Evolutionary conservation across 225 moss, liverwort and hornwort species (phyloP).

Genomic region (Asterella californica): DNA sequence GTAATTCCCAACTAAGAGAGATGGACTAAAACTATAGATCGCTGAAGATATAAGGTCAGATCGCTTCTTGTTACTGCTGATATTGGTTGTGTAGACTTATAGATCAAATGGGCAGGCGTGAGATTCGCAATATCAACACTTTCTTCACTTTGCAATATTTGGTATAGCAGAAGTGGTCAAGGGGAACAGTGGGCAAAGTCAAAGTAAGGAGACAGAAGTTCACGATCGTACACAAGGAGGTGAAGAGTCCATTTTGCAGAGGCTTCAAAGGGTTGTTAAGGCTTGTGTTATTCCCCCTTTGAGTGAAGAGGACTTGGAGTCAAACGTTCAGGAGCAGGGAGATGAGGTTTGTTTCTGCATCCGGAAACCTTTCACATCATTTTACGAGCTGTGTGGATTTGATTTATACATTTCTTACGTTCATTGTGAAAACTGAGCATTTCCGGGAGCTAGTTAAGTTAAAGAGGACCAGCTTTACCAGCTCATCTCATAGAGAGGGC

Average conservation of each 20-base stretch:
- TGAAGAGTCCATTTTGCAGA: slow-evolving; percentile 45
- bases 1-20: no score
- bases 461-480: not conserved
- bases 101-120: not conserved
- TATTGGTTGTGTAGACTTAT: not conserved
- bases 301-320: slow-evolving; percentile 34
- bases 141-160: not conserved
- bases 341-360: slow-evolving; percentile 36
- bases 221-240: slow-evolving; percentile 16
- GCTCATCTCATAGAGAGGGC: not conserved
- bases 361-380: not conserved
- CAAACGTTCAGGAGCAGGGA: slow-evolving; percentile 49
- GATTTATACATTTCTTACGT: not conserved
- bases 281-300: slow-evolving; percentile 21
- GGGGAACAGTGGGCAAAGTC: not conserved
- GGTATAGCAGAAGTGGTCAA: not conserved
- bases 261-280: slow-evolving; percentile 32
- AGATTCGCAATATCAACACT: not conserved
- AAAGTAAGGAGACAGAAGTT: slow-evolving; percentile 1
- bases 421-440: no score
- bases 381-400: not conserved
- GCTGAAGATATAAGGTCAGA: not conserved
- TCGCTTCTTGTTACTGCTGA: not conserved
- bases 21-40: not conserved
- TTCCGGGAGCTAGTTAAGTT: not conserved